These are phyloP conservation scores for Colletotrichum limetticola DNA, from an alignment of 2,329 filamentous ascomycete genomes.

Conservation along the genomic window DNA sequence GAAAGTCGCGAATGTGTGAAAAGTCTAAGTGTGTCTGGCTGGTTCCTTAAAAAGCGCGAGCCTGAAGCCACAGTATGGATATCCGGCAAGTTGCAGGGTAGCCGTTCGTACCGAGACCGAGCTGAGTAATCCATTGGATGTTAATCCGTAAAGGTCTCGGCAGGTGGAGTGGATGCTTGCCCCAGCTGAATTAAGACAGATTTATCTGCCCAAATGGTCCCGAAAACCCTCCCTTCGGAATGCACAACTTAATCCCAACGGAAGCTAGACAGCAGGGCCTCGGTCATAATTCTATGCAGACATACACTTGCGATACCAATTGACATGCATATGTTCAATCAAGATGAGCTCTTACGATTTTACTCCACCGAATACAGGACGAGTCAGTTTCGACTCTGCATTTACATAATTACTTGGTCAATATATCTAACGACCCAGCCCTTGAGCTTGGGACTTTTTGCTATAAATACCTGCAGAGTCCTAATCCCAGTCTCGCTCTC, in stretches of 20 bases:
- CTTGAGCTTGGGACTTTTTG: neutral
- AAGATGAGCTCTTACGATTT: neutral
- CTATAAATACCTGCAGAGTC: no score
- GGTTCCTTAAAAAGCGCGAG: neutral
- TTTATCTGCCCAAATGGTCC: neutral
- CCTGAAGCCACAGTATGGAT: neutral
- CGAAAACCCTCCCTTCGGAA: neutral
- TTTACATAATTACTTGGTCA: neutral
- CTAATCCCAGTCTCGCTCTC: no score
- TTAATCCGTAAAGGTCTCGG: neutral
- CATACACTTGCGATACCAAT: neutral
- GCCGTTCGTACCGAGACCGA: neutral
- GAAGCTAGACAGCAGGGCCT: neutral
- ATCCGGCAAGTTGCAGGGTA: neutral
- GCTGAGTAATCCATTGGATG: neutral
- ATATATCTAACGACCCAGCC: neutral
- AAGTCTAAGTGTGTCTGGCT: neutral
- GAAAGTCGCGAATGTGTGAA: neutral
- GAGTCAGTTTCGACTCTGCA: neutral
- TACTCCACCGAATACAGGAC: neutral
- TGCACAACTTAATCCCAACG: neutral
- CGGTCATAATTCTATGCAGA: neutral
- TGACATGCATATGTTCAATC: neutral
- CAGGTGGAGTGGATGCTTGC: neutral
- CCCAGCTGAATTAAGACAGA: neutral